Evolutionary conservation across 1,139 yeast genomes (phyloP).

Genomic region (Taphrina populina): DNA sequence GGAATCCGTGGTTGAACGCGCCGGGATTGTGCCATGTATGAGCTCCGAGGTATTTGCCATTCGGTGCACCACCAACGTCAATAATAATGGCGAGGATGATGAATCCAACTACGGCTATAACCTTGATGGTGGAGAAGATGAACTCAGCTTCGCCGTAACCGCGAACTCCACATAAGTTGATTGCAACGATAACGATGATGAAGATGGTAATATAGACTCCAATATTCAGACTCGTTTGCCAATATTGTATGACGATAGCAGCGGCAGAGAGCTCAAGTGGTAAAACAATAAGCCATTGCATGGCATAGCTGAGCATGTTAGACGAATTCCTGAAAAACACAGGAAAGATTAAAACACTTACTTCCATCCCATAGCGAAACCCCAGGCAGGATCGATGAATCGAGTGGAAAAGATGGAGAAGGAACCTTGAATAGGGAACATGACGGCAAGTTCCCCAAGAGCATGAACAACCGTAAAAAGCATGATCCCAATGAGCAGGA

Average conservation of each 20-base stretch:
- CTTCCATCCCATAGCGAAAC: slow-evolving; percentile 78
- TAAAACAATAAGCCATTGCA: slow-evolving; percentile 75
- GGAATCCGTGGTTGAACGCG: slow-evolving; percentile 63
- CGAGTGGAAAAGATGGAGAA: slow-evolving; percentile 57
- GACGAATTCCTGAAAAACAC: background rate
- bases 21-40: slow-evolving; percentile 64
- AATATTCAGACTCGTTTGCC: slow-evolving; percentile 54
- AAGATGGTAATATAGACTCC: slow-evolving; percentile 69
- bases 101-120: slow-evolving; percentile 64
- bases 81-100: slow-evolving; percentile 62
- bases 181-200: slow-evolving; percentile 55
- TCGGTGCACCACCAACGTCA: slow-evolving; percentile 69
- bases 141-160: slow-evolving; percentile 81
- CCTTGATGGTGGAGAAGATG: slow-evolving; percentile 60
- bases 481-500: slow-evolving; percentile 48
- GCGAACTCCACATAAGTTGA: slow-evolving; percentile 69
- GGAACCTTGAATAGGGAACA: slow-evolving; percentile 63
- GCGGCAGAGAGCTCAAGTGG: slow-evolving; percentile 82
- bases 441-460: slow-evolving; percentile 62
- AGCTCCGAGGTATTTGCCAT: slow-evolving; percentile 62
- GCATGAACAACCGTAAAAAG: slow-evolving; percentile 58
- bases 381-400: slow-evolving; percentile 64
- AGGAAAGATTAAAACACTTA: slow-evolving; percentile 51
- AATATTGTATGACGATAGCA: slow-evolving; percentile 65
- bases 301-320: slow-evolving; percentile 35